phyloP scores from a whole-genome alignment of 371 early-diverging fungal species.

The Dinochytrium kinnereticum region DNA sequence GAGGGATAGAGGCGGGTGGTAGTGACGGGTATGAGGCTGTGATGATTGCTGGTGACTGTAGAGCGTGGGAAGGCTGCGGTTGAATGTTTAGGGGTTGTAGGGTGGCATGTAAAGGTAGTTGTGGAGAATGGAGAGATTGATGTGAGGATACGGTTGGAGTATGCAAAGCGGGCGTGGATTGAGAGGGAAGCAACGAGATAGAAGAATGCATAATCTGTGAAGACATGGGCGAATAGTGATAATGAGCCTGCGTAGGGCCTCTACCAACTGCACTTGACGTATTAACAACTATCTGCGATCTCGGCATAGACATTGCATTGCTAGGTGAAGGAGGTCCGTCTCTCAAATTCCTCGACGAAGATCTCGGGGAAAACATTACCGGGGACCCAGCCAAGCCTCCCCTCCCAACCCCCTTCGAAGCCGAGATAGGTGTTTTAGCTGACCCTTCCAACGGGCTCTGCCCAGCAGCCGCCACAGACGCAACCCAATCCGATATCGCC shows the following conservation, averaged over 20 bases:
- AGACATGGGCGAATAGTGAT: no score
- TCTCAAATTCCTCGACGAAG: neutral
- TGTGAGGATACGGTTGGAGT: neutral
- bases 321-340: slow-evolving; percentile 6
- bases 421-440: neutral
- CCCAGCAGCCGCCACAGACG: slow-evolving; percentile 10
- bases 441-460: neutral
- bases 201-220: no score
- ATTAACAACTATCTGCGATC: neutral
- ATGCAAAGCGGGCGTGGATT: neutral
- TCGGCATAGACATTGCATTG: neutral
- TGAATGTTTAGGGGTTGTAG: slow-evolving; percentile 6
- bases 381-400: neutral
- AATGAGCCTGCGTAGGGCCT: neutral
- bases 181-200: neutral
- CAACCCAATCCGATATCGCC: slow-evolving; percentile 8
- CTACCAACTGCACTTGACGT: neutral
- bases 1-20: neutral
- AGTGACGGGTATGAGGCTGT: neutral
- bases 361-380: slow-evolving; percentile 6
- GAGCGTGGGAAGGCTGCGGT: no score
- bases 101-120: neutral
- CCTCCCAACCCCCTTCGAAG: neutral
- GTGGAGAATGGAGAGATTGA: neutral
- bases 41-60: neutral